Base-by-base conservation (phyloP, 2,329 filamentous ascomycete genomes). In the Penicillium sp. region DNA sequence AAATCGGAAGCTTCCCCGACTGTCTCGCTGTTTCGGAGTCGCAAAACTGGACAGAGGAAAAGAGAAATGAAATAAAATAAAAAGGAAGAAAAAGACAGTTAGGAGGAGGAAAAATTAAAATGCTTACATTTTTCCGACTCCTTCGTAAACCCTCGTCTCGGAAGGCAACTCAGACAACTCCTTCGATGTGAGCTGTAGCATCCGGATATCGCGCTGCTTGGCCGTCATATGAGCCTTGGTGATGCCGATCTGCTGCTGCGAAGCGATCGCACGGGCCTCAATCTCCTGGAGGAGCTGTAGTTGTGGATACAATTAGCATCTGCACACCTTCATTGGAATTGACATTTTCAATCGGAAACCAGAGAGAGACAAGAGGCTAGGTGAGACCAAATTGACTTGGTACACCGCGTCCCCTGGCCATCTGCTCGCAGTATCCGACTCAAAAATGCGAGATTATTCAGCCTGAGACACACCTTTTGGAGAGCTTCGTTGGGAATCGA, bases 401-500 rank as follows among this genome's bases (percentile, higher is more conserved):
- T n/a, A n/a, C 16, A 37, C 40, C 6, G 5, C 25, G 25, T 22
- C 12, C 19, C 19, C 30, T 40, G 14, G 22, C 22, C 19, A 16
- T 53, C 26, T 45, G 12, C 17, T 30, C n/a, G 25, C 31, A n/a
- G 25, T 17, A 37, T 37, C 30, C 40, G 17, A 45, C 8, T 3
- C 6, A 28, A 28, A 16, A 1, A 7, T 1, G 1, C 10, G 1
- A 7, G 16, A 4, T 5, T 38, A 17, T 35, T 4, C 17, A n/a
- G 16, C 1, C 3, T 7, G 6, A 25, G 19, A 44, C 75, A 59
- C 71, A 93, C 93, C 88, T 97, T 96, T 73, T 96, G 90, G 62
- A 97, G 80, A 56, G 92, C 91, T 78, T 96, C 90, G 69, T 95
- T 96, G 51, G 92, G 88, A 66, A 97, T 94, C 52, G 93, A 90